These are phyloP conservation scores for Arctostaphylos glauca DNA, from an alignment of 148 eudicot genomes.

Conservation along the genomic window DNA sequence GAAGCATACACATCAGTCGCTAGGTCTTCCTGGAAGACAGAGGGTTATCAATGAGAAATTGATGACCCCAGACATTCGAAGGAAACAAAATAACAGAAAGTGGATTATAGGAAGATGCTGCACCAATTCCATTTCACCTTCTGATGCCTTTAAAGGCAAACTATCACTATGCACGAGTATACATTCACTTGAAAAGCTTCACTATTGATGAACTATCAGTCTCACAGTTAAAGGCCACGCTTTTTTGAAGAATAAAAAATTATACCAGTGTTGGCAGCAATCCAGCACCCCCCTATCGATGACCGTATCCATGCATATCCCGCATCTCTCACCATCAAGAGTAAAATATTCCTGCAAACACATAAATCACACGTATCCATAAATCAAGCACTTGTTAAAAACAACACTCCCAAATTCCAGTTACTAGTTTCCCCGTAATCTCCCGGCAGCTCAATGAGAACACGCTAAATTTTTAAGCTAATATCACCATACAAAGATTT, in stretches of 20 bases:
- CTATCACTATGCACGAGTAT: background rate
- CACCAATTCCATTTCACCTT: background rate
- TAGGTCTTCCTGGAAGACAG: background rate
- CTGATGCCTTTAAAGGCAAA: conserved; percentile 6
- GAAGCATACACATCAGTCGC: background rate
- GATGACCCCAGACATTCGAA: background rate
- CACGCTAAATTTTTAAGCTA: background rate
- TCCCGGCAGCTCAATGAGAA: background rate
- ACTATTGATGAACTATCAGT: background rate
- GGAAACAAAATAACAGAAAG: background rate
- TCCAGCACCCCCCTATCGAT: conserved; percentile 89
- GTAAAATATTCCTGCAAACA: conserved; percentile 52
- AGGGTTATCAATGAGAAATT: background rate
- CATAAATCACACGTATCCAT: background rate
- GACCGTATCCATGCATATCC: conserved; percentile 85
- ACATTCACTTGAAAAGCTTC: background rate
- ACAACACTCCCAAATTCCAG: background rate
- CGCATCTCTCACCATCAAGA: conserved; percentile 85
- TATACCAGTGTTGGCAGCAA: conserved; percentile 96
- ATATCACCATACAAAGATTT: background rate
- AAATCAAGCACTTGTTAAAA: conserved; percentile 10
- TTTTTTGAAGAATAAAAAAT: background rate
- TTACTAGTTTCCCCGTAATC: background rate
- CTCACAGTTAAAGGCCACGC: background rate
- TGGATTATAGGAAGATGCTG: background rate